Conservation (phyloP, 805 yeast genomes). For the Lachancea cidri region DNA sequence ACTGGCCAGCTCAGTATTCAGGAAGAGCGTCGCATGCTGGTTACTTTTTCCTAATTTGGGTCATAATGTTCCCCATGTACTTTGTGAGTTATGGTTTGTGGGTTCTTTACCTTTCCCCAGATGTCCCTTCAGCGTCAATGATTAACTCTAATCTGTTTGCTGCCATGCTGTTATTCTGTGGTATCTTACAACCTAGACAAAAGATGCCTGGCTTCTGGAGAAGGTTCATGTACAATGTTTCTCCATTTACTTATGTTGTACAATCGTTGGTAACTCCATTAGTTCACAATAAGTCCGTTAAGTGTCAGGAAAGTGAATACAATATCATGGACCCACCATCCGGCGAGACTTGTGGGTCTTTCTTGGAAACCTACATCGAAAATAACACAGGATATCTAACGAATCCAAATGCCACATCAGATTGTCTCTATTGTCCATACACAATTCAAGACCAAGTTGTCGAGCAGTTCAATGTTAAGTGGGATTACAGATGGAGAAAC, state of each 20-base stretch:
- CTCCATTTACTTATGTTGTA: conserved; percentile 46
- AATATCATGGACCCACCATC: conserved; percentile 37
- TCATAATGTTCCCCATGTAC: conserved; percentile 46
- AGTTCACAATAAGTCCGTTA: conserved; percentile 36
- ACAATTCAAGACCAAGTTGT: conserved; percentile 56
- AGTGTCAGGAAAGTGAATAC: conserved; percentile 36
- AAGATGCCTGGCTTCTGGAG: conserved; percentile 48
- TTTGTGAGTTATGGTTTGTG: conserved; percentile 50
- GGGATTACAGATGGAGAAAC: conserved; percentile 60
- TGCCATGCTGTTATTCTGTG: conserved; percentile 50
- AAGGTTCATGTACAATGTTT: conserved; percentile 38
- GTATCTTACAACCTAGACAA: conserved; percentile 43
- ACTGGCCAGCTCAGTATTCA: conserved; percentile 44
- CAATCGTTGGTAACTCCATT: conserved; percentile 38
- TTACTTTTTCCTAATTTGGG: conserved; percentile 45
- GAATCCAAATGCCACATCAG: conserved; percentile 41
- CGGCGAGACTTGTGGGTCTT: conserved; percentile 48
- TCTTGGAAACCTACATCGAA: conserved; percentile 33
- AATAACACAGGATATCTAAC: conserved; percentile 41
- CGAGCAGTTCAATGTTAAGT: conserved; percentile 35
- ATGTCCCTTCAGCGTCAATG: conserved; percentile 40
- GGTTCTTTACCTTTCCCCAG: conserved; percentile 41
- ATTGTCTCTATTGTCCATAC: conserved; percentile 59
- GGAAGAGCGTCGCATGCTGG: conserved; percentile 47
- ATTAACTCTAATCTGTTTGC: conserved; percentile 44